phyloP scores from a whole-genome alignment of 495 filamentous ascomycete genomes.

The Penicillium arizonense region DNA sequence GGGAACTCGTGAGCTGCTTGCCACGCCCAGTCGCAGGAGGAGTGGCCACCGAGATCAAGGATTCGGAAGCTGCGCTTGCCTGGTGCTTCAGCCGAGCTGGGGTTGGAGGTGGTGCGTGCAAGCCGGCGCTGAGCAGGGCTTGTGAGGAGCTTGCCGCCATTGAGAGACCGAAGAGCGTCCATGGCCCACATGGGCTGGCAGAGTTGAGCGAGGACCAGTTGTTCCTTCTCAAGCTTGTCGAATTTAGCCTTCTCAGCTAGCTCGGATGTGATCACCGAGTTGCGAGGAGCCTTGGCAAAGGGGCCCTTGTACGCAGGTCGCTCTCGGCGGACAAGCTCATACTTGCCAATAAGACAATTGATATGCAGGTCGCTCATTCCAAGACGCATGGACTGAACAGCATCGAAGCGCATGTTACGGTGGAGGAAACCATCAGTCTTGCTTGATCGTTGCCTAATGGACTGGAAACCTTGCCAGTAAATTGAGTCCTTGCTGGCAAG shows the following conservation, averaged over 20 bases:
- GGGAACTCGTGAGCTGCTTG: constrained; percentile 81
- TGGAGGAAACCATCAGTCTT: constrained; percentile 77
- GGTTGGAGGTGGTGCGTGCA: constrained; percentile 3
- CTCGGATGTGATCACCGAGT: constrained; percentile 41
- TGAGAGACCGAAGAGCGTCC: constrained; percentile 70
- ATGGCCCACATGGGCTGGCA: constrained; percentile 75
- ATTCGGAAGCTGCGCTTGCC: constrained; percentile 51
- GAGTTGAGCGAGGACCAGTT: constrained; percentile 75
- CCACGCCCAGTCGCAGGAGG: constrained; percentile 93
- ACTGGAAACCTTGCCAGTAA: constrained; percentile 89
- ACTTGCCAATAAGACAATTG: constrained; percentile 75
- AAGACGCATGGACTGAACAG: constrained; percentile 78
- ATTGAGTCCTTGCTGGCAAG: constrained; percentile 66
- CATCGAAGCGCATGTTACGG: constrained; percentile 81
- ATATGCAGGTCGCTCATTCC: constrained; percentile 61
- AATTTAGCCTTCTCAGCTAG: constrained; percentile 49
- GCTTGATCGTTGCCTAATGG: constrained; percentile 56
- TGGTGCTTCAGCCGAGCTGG: background rate
- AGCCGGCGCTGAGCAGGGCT: constrained; percentile 68
- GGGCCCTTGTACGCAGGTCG: constrained; percentile 50
- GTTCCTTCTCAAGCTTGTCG: constrained; percentile 67
- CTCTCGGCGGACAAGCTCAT: constrained; percentile 53
- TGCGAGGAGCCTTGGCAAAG: constrained; percentile 52
- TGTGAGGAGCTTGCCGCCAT: constrained; percentile 76
- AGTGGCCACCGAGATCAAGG: constrained; percentile 84